phyloP scores from a whole-genome alignment of 78 protist species.

The Anaeramoeba ignava region DNA sequence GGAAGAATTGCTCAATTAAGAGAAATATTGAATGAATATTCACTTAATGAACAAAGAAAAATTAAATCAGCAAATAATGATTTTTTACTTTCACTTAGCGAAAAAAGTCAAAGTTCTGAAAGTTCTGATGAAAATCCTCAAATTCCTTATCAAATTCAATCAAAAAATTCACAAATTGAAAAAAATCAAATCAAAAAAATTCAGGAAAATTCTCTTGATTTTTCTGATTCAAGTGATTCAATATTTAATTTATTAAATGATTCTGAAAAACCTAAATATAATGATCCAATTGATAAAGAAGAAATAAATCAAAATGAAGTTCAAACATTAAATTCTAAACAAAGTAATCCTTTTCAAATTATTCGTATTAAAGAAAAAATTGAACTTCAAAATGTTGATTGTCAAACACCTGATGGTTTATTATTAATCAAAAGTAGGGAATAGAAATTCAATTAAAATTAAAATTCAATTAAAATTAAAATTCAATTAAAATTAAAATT shows the following conservation, averaged over 20 bases:
- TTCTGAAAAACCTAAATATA: not conserved
- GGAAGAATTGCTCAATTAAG: not conserved
- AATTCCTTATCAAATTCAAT: not conserved
- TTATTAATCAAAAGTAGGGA: too few species aligned
- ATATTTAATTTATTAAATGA: not conserved
- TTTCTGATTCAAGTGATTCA: too few species aligned
- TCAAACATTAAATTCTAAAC: not conserved
- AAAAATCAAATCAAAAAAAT: not conserved
- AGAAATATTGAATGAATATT: not conserved
- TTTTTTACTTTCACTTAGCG: not conserved
- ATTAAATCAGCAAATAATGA: not conserved
- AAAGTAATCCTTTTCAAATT: not conserved
- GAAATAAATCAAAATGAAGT: not conserved
- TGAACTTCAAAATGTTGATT: not conserved
- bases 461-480: too few species aligned
- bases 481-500: too few species aligned
- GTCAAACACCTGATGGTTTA: not conserved
- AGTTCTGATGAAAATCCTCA: not conserved
- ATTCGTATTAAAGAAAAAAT: not conserved
- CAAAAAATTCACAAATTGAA: not conserved
- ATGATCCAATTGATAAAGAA: not conserved
- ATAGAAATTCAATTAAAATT: too few species aligned
- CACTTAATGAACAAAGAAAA: conserved; percentile 4
- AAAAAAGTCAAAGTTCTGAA: not conserved
- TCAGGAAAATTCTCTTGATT: too few species aligned